Evolutionary conservation across 179 eudicot genomes (phyloP).

Genomic region (Vitellaria paradoxa): DNA sequence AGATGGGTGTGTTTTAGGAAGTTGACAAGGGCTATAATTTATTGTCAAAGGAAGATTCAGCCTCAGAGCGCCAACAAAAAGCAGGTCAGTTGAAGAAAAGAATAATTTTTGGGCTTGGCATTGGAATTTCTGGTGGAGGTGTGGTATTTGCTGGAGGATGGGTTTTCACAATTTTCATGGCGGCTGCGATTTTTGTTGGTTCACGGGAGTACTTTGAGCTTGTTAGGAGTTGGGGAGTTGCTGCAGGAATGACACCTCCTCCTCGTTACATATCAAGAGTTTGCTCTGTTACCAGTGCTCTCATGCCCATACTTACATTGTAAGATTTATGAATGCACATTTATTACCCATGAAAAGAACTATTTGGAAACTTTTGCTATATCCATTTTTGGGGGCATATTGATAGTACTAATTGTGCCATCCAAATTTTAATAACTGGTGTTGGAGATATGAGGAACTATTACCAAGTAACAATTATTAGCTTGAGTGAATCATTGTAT

Average conservation of each 20-base stretch:
- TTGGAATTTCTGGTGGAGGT: conserved; percentile 73
- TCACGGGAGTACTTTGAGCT: conserved; percentile 93
- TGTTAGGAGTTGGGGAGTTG: conserved; percentile 88
- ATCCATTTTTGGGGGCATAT: neutral
- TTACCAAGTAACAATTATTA: neutral
- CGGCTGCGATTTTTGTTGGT: conserved; percentile 69
- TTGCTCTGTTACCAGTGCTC: conserved; percentile 80
- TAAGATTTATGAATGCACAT: conserved; percentile 40
- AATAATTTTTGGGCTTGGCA: conserved; percentile 75
- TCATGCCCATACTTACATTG: conserved; percentile 87
- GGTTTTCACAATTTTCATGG: conserved; percentile 71
- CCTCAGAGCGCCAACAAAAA: conserved; percentile 41
- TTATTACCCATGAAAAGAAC: neutral
- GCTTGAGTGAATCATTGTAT: neutral
- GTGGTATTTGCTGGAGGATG: conserved; percentile 93
- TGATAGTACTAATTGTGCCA: neutral
- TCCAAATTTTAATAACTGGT: neutral
- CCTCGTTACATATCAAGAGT: conserved; percentile 91
- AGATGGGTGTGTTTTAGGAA: conserved; percentile 58
- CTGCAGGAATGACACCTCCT: conserved; percentile 94
- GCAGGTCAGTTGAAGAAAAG: conserved; percentile 72
- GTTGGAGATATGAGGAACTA: neutral
- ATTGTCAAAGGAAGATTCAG: conserved; percentile 34
- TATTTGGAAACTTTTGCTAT: neutral
- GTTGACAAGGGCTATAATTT: conserved; percentile 31